Evolutionary conservation across 768 basidiomycete genomes (phyloP).

Genomic region (Kwoniella europaea): DNA sequence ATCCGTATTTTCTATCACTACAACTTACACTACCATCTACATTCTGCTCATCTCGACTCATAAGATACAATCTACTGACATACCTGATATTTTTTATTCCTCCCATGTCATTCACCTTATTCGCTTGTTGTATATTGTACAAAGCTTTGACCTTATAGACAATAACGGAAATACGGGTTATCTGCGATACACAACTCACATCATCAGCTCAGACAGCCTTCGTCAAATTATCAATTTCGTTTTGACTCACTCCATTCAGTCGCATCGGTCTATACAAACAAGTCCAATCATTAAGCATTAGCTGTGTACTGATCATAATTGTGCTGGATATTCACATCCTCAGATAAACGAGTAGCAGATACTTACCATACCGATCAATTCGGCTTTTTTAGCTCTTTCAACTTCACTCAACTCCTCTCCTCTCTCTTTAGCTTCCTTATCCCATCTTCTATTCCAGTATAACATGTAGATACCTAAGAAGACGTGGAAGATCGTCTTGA

Average conservation of each 20-base stretch:
- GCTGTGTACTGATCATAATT: too few relatives aligned
- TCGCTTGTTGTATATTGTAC: too few relatives aligned
- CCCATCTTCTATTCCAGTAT: slow-evolving; percentile 51
- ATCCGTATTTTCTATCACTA: too few relatives aligned
- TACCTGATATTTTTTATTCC: neutral
- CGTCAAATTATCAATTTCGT: neutral
- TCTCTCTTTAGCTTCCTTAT: slow-evolving; percentile 29
- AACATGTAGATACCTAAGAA: slow-evolving; percentile 57
- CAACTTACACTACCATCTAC: too few relatives aligned
- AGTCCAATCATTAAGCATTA: too few relatives aligned
- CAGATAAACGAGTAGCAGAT: neutral
- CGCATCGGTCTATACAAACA: slow-evolving; percentile 16
- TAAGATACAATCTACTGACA: neutral
- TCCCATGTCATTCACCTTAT: too few relatives aligned
- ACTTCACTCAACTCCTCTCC: slow-evolving; percentile 37
- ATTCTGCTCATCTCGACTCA: too few relatives aligned
- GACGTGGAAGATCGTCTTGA: slow-evolving; percentile 41
- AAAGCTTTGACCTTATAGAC: slow-evolving; percentile 1
- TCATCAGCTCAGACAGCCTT: neutral
- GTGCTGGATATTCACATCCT: too few relatives aligned
- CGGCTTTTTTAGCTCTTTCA: slow-evolving; percentile 64
- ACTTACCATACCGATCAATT: slow-evolving; percentile 30
- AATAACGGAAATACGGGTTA: slow-evolving; percentile 22
- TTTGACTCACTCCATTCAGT: slow-evolving; percentile 21
- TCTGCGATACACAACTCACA: slow-evolving; percentile 1